Base-by-base conservation (phyloP, 768 basidiomycete genomes). In the Pluteus cervinus region DNA sequence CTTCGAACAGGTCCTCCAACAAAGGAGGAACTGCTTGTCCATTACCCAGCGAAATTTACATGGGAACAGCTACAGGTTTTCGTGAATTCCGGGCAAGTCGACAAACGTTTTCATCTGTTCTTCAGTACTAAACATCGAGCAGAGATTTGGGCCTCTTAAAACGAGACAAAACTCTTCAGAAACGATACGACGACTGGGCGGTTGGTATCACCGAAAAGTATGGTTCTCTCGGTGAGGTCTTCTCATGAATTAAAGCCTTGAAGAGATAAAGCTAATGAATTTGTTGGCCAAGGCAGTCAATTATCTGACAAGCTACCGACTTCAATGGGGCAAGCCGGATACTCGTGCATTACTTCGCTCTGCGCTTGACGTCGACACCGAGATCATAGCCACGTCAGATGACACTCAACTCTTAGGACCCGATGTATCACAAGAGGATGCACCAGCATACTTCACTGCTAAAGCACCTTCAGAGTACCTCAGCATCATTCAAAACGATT, bases 121-220 rank as follows among this genome's bases (percentile, higher is more conserved):
- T 43, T 36, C 20, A 25, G 11, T 22, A 12, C 18, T 15, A 34
- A 18, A 14, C 15, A 14, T 35, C 29, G 36, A 25, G n/a, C 42
- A 89, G 87, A 26, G 86, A 91, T 52, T 73, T 92, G 30, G 86
- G 85, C 2, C 66, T 88, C 24, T 65, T 91, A 35, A 87, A 85
- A 53, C 77, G 87, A 14, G 78, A 90, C 50, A 75, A 60, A 45
- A 63, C 58, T 36, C 69, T 92, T 24, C 87, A 92, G 57, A 46
- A 60, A 32, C 64, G 85, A 33, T 91, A 91, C 47, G 48, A 75
- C 25, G 54, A 57, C 11, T 88, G 83, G 82, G 52, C 59, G 7
- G 52, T 53, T 15, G 75, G 61, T 2, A 73, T 86, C 43, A 73
- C 62, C 48, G 60, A 57, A 26, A 50, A 78, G 46, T 70, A 86